Evolutionary conservation across 441 rosid genomes (phyloP).

Genomic region (Corymbia calophylla): DNA sequence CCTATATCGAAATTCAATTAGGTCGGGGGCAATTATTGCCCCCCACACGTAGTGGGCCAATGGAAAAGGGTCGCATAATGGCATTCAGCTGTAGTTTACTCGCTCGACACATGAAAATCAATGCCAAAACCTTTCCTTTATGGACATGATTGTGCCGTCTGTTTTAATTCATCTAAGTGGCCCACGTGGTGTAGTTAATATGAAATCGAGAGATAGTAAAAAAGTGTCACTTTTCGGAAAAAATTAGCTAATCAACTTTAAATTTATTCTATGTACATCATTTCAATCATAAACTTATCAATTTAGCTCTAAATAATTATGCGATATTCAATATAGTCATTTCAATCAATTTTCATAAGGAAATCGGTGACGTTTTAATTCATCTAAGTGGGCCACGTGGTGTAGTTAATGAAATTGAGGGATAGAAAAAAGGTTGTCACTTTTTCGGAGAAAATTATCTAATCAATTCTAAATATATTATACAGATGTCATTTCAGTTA

Average conservation of each 20-base stretch:
- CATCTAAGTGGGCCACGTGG: not conserved
- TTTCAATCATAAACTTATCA: not conserved
- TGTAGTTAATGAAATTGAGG: not conserved
- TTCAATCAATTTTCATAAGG: too few relatives aligned
- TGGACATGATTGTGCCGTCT: not conserved
- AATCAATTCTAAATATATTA: not conserved
- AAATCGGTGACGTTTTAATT: not conserved
- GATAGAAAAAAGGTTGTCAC: too few relatives aligned
- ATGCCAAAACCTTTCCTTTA: not conserved
- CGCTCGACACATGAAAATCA: not conserved
- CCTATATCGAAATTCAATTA: not conserved
- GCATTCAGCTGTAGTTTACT: not conserved
- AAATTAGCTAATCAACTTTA: not conserved
- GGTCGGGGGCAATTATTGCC: not conserved
- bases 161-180: not conserved
- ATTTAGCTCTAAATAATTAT: rapidly evolving
- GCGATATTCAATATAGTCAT: not conserved
- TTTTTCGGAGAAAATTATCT: too few relatives aligned
- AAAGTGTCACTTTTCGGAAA: not conserved
- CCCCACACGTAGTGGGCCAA: not conserved
- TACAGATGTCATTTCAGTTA: not conserved
- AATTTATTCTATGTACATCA: rapidly evolving
- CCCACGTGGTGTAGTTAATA: not conserved
- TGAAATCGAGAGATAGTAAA: not conserved
- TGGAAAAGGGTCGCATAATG: not conserved